These are phyloP conservation scores for Tylopilus orsonianus DNA, from an alignment of 1,284 basidiomycete genomes.

Conservation along the genomic window DNA sequence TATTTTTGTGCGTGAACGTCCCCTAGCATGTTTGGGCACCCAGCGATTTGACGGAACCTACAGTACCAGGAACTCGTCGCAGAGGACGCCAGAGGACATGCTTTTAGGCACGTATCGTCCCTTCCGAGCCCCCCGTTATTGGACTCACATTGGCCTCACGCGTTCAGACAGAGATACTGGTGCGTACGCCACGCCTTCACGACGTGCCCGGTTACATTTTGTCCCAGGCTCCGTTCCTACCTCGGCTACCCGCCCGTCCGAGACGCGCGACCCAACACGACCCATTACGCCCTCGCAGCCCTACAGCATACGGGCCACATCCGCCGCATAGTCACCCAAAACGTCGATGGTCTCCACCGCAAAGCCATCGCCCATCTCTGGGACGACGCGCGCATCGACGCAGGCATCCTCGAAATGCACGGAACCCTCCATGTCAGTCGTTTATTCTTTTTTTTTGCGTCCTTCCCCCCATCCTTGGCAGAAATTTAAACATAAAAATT, in stretches of 20 bases:
- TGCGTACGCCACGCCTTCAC: constrained; percentile 25
- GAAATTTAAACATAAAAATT: no score
- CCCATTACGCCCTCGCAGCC: constrained; percentile 83
- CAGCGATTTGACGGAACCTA: constrained; percentile 13
- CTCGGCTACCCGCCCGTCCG: constrained; percentile 81
- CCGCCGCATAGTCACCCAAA: constrained; percentile 81
- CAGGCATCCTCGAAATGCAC: constrained; percentile 79
- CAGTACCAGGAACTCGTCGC: constrained; percentile 84
- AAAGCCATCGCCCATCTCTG: constrained; percentile 57
- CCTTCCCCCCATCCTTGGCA: no score
- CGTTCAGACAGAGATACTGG: constrained; percentile 75
- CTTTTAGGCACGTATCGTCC: constrained; percentile 54
- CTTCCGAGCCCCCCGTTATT: neutral
- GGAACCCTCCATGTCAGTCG: constrained; percentile 78
- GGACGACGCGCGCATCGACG: constrained; percentile 38
- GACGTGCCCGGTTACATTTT: no score
- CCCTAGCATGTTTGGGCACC: neutral
- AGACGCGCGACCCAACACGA: constrained; percentile 80
- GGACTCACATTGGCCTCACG: constrained; percentile 11
- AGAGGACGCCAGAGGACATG: constrained; percentile 58
- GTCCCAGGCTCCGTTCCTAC: constrained; percentile 76
- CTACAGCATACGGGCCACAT: constrained; percentile 70
- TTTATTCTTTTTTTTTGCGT: neutral
- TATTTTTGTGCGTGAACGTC: constrained; percentile 47
- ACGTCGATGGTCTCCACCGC: constrained; percentile 88